Base-by-base conservation (phyloP, 129 eudicot genomes). In the Pseudognaphalium luteoalbum region DNA sequence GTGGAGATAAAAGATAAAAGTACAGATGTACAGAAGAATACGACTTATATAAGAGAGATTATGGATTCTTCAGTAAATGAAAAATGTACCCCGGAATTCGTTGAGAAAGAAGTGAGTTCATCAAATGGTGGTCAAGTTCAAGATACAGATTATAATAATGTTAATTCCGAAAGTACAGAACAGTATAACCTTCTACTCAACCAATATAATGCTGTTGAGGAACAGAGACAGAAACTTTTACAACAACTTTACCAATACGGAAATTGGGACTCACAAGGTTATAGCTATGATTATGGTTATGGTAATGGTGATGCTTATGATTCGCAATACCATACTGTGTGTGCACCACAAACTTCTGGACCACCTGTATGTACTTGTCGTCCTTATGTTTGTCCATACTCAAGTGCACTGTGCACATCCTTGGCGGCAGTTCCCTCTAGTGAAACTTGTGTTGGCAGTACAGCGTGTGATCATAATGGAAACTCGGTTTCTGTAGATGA, bases 171-270 rank as follows among this genome's bases (percentile, higher is more conserved):
- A 67, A 80, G 68, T 60, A 35, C 74, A 51, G 92, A 88, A 78
- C 92, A 84, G 52, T 88, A 90, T 72, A 86, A 81, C 73, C 67
- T 62, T 29, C 77, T 93, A 79, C 73, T 87, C 60, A 84, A 81
- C 71, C 90, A 88, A 85, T 93, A 90, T 72, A 83, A 93, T 51
- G 92, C 90, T 78, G 67, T 90, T 68, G 98, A 90, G 84, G 91
- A 79, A 76, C 87, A 90, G 77, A 87, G 91, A 33, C 97, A 87
- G 77, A 80, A 88, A 42, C 76, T 90, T 64, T 69, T 88, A 28
- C 84, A 86, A 78, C 88, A 88, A 79, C 87, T 93, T 78, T 86
- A 87, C 76, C 87, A 88, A 75, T 88, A 76, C 51, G 84, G 95
- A 35, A 72, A 58, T 70, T 74, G 87, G 94, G 84, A 80, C 74